Percentiles rank a stretch among this genome's conserved stretches.
Evolutionary conservation across 2,329 filamentous ascomycete genomes (phyloP).

Genomic region (Lachnellula cervina): DNA sequence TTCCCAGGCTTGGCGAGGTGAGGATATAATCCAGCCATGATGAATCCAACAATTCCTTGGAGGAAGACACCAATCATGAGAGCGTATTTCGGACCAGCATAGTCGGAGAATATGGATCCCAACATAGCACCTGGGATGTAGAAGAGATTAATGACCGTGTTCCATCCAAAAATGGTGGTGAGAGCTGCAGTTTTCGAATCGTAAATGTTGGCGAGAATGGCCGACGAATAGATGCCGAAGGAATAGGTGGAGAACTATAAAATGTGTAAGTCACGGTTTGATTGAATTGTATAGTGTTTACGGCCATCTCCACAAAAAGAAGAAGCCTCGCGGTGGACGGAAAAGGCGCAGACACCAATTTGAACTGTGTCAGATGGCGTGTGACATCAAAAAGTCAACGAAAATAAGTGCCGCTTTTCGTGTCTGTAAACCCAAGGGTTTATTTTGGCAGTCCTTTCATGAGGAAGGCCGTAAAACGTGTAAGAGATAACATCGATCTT

Average conservation of each 20-base stretch:
- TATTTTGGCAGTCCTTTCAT: too few relatives aligned
- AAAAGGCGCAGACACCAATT: too few relatives aligned
- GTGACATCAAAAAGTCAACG: not conserved
- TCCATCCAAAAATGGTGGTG: slow-evolving; percentile 82
- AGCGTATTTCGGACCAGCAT: slow-evolving; percentile 71
- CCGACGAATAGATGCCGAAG: slow-evolving; percentile 78
- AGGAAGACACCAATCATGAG: slow-evolving; percentile 64
- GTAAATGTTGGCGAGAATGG: slow-evolving; percentile 65
- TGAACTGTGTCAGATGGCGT: too few relatives aligned
- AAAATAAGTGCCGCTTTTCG: not conserved
- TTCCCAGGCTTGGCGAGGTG: slow-evolving; percentile 61
- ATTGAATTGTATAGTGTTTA: too few relatives aligned
- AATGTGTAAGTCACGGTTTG: not conserved
- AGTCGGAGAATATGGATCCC: slow-evolving; percentile 73
- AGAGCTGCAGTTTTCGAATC: slow-evolving; percentile 51
- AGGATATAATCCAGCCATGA: slow-evolving; percentile 78
- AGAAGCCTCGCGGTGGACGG: too few relatives aligned
- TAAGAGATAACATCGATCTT: too few relatives aligned
- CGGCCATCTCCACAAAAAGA: too few relatives aligned
- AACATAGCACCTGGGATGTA: slow-evolving; percentile 78
- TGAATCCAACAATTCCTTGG: slow-evolving; percentile 77
- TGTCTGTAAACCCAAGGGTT: too few relatives aligned
- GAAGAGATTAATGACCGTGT: slow-evolving; percentile 81
- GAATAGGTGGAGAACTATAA: slow-evolving; percentile 71
- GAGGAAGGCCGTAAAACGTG: too few relatives aligned